phyloP scores from a whole-genome alignment of 805 yeast species.

The Starmera pachycereana region DNA sequence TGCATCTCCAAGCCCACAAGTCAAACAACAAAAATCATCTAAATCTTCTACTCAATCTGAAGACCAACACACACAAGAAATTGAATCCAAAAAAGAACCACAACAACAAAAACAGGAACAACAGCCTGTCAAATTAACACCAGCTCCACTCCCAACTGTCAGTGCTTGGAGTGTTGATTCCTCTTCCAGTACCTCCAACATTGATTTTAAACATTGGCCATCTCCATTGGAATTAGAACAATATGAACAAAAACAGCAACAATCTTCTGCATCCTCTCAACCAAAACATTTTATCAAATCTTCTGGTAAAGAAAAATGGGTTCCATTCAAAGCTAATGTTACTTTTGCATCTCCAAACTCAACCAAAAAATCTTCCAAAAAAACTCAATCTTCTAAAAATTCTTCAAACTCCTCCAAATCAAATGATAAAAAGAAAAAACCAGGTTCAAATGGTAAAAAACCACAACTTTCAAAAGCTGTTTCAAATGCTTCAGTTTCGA shows the following conservation, averaged over 20 bases:
- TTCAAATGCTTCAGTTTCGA: background rate
- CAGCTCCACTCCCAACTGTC: slow-evolving; percentile 55
- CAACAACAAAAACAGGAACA: slow-evolving; percentile 9
- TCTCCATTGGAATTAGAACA: slow-evolving; percentile 25
- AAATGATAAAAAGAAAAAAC: background rate
- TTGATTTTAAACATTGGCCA: slow-evolving; percentile 23
- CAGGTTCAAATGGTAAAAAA: background rate
- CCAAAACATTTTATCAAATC: slow-evolving; percentile 4
- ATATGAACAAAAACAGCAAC: slow-evolving; percentile 7
- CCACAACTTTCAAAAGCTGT: background rate
- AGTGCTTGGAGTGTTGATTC: slow-evolving; percentile 47
- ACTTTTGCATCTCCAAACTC: slow-evolving; percentile 26
- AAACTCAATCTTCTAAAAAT: slow-evolving; percentile 4
- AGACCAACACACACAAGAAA: slow-evolving; percentile 4
- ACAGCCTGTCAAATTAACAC: slow-evolving; percentile 32
- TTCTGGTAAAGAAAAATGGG: slow-evolving; percentile 50
- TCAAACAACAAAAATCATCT: too few relatives aligned
- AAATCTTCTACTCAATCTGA: background rate
- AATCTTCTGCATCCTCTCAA: slow-evolving; percentile 1
- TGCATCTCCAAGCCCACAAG: slow-evolving; percentile 12
- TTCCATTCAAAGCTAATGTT: slow-evolving; percentile 54
- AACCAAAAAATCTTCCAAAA: slow-evolving; percentile 11
- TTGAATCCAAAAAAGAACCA: slow-evolving; percentile 1
- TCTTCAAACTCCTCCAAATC: slow-evolving; percentile 1
- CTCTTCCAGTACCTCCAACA: slow-evolving; percentile 14